Conservation (phyloP, 257 asterid genomes). For the Forsythia suspensa region DNA sequence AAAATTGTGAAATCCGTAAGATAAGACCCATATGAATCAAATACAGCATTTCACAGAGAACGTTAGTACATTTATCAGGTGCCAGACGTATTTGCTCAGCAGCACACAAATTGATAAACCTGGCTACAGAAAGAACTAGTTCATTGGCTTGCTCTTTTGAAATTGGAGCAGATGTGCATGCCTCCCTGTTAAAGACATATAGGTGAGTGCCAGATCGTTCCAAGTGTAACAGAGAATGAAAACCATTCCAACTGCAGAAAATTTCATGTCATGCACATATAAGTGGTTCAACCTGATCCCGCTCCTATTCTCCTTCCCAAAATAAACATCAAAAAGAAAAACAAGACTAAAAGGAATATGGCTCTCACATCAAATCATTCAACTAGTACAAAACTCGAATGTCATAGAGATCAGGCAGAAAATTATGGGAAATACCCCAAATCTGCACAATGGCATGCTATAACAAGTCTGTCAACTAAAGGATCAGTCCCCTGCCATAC, state of each 20-base stretch:
- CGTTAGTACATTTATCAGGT: conserved; percentile 71
- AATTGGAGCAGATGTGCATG: conserved; percentile 51
- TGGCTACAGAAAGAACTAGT: conserved; percentile 50
- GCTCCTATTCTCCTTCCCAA: not conserved
- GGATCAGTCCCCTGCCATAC: not conserved
- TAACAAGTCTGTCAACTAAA: not conserved
- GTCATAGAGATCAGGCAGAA: not conserved
- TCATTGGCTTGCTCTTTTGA: conserved; percentile 62
- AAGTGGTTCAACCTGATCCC: not conserved
- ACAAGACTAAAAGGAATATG: not conserved
- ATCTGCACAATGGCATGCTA: conserved; percentile 6
- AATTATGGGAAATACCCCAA: not conserved
- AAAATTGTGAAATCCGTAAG: conserved; percentile 26
- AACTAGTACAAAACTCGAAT: not conserved
- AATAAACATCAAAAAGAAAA: not conserved
- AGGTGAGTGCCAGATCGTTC: not conserved
- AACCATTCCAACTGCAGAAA: not conserved
- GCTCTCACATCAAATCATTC: not conserved
- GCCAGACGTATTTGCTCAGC: conserved; percentile 81
- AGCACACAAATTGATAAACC: conserved; percentile 66
- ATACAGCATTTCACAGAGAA: conserved; percentile 9
- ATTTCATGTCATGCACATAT: not conserved
- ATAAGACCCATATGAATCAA: conserved; percentile 5
- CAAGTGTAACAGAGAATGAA: not conserved
- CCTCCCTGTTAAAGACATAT: conserved; percentile 57